Base-by-base conservation (phyloP, 1,284 basidiomycete species). In the Coniophora puteana region DNA sequence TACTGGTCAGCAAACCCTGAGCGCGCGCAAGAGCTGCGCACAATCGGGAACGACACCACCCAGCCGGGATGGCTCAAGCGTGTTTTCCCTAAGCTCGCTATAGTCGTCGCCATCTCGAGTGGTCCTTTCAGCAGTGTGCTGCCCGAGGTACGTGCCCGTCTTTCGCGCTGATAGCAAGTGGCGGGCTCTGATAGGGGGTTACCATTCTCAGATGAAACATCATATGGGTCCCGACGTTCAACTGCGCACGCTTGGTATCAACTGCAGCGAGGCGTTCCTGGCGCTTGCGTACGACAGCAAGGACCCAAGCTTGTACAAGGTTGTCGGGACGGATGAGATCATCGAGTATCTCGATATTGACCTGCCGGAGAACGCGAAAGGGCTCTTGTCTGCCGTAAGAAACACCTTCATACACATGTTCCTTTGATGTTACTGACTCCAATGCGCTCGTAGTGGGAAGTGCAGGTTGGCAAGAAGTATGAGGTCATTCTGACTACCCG, bases 401-500 rank as follows among this genome's bases (percentile, higher is more conserved):
- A 2, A 14, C 3, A 3, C 20, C n/a, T 21, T 3, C 13, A 27
- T 7, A 28, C 2, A 20, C 8, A 30, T 31, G 5, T 5, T 25
- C 23, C 12, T 21, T n/a, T 31, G 8, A 20, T 20, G 6, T 16
- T 7, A 21, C 21, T 8, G 12, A 4, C 43, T 23, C 14, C 32
- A 26, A 18, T 4, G 13, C 25, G 11, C 8, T 18, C 1, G 6
- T 18, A 47, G 45, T 47, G 45, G 43, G 33, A 45, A 20, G 33
- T 47, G 11, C 27, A 17, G 11, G 27, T 39, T 8, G 43, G 45
- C 20, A 16, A 36, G 16, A n/a, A 23, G 17, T 47, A 47, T 6
- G 45, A 47, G 11, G n/a, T 41, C 4, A 18, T 44, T 22, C 18
- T 44, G 14, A 44, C 45, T 5, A 44, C 41, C 8, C 31, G 16